Conservation (phyloP, 176 grass and related monocot species). For the Zea mays region DNA sequence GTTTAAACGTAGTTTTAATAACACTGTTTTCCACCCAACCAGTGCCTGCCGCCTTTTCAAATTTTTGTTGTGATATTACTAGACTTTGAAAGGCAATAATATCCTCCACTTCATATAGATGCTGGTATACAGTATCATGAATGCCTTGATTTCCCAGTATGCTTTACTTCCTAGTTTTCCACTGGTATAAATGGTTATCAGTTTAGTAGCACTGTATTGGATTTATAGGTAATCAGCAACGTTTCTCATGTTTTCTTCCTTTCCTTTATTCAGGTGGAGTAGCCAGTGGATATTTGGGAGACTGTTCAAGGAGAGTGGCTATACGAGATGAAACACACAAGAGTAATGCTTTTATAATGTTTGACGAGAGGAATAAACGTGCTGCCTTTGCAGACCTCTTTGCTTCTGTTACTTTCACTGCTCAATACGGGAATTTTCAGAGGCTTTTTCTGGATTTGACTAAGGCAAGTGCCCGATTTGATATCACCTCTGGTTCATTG, state of each 20-base stretch:
- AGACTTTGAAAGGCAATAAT: slow-evolving; percentile 9
- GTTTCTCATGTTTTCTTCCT: slow-evolving; percentile 25
- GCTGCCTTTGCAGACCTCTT: slow-evolving; percentile 69
- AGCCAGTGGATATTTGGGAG: slow-evolving; percentile 66
- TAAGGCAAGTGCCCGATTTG: slow-evolving; percentile 58
- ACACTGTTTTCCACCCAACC: neutral
- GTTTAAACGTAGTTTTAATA: too few species aligned
- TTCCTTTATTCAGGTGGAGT: slow-evolving; percentile 63
- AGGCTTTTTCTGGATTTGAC: slow-evolving; percentile 86
- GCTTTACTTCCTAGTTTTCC: neutral
- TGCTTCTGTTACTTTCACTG: slow-evolving; percentile 77
- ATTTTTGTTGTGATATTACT: slow-evolving; percentile 7
- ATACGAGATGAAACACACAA: slow-evolving; percentile 34
- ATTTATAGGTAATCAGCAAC: slow-evolving; percentile 15
- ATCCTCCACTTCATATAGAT: neutral
- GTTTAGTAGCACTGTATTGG: neutral
- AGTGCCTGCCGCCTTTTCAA: neutral
- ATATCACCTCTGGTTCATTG: slow-evolving; percentile 72
- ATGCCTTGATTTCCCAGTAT: neutral
- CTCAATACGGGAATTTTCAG: slow-evolving; percentile 88
- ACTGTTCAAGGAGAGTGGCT: slow-evolving; percentile 56
- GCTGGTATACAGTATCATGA: neutral
- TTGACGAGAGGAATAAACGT: slow-evolving; percentile 53
- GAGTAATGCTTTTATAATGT: slow-evolving; percentile 48
- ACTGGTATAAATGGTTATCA: neutral